A percentile compares a stretch with the other conserved stretches of the same genome.
Conservation (phyloP, 208 protist species). For the Novymonas esmeraldas region DNA sequence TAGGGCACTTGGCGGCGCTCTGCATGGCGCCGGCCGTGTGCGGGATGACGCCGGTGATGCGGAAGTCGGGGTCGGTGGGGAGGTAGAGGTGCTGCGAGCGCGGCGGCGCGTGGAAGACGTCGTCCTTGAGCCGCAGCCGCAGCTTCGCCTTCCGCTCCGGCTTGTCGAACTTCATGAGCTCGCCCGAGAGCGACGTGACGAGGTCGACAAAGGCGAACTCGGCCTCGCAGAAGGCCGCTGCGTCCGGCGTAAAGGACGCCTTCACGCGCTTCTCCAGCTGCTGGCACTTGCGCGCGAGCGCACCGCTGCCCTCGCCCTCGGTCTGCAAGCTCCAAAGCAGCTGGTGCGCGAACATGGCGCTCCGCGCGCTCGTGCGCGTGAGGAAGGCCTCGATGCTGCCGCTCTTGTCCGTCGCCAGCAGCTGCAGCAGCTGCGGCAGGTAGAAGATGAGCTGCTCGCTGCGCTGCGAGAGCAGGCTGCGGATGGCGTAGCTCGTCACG, state of each 20-base stretch:
- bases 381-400: conserved; percentile 67
- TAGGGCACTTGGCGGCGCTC: conserved; percentile 91
- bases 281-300: conserved; percentile 51
- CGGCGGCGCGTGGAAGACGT: conserved; percentile 61
- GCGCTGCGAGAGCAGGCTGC: conserved; percentile 73
- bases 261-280: conserved; percentile 40
- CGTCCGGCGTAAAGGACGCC: conserved; percentile 47
- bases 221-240: conserved; percentile 52
- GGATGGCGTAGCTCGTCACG: conserved; percentile 73
- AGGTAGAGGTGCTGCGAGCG: conserved; percentile 74
- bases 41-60: conserved; percentile 75
- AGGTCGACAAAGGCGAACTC: conserved; percentile 84
- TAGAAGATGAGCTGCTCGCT: conserved; percentile 90
- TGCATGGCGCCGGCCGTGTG: conserved; percentile 86
- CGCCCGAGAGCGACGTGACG: conserved; percentile 80
- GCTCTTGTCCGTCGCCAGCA: conserved; percentile 62
- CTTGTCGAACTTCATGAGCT: conserved; percentile 83
- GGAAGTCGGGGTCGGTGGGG: conserved; percentile 77
- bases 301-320: conserved; percentile 55
- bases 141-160: conserved; percentile 75
- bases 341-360: conserved; percentile 85
- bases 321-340: conserved; percentile 86
- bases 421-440: conserved; percentile 89
- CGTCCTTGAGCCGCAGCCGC: conserved; percentile 64
- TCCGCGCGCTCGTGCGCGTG: conserved; percentile 53